These are phyloP conservation scores for Colletotrichum tofieldiae DNA, from an alignment of 2,329 filamentous ascomycete genomes.

Conservation along the genomic window DNA sequence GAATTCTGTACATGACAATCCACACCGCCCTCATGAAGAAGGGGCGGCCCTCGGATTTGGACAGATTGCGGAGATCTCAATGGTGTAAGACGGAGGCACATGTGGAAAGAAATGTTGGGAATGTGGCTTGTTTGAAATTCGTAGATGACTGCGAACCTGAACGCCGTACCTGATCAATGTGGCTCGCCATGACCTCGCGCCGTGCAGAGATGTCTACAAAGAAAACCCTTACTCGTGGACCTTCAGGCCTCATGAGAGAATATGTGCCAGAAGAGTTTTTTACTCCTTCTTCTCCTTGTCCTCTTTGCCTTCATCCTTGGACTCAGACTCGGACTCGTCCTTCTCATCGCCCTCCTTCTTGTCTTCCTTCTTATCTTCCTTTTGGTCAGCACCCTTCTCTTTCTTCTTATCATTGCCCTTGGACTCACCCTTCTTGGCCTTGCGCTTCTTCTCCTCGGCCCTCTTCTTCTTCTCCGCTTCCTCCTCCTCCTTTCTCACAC, in stretches of 20 bases:
- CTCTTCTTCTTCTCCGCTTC: constrained; percentile 57
- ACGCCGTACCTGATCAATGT: constrained; percentile 15
- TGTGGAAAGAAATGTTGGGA: background rate
- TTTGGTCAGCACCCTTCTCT: constrained; percentile 10
- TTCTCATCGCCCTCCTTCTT: background rate
- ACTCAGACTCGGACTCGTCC: background rate
- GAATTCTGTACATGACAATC: background rate
- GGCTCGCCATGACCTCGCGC: background rate
- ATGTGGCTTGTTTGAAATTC: background rate
- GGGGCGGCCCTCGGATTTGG: background rate
- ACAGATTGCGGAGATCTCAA: background rate
- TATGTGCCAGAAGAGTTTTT: background rate
- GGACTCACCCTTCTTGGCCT: constrained; percentile 48
- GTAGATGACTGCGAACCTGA: background rate
- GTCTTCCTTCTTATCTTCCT: constrained; percentile 41
- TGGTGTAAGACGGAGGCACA: too few relatives aligned
- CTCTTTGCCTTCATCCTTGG: constrained; percentile 20
- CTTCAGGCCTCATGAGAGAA: background rate
- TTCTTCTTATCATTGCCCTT: constrained; percentile 45
- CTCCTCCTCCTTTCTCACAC: constrained; percentile 56
- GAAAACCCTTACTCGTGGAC: background rate
- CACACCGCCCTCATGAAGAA: background rate
- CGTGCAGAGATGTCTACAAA: constrained; percentile 1
- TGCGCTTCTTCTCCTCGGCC: constrained; percentile 51
- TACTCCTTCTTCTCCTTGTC: constrained; percentile 36